A percentile compares a stretch with the other conserved stretches of the same genome.
phyloP scores from a whole-genome alignment of 164 flowering plant genomes.

The Magnolia officinalis region DNA sequence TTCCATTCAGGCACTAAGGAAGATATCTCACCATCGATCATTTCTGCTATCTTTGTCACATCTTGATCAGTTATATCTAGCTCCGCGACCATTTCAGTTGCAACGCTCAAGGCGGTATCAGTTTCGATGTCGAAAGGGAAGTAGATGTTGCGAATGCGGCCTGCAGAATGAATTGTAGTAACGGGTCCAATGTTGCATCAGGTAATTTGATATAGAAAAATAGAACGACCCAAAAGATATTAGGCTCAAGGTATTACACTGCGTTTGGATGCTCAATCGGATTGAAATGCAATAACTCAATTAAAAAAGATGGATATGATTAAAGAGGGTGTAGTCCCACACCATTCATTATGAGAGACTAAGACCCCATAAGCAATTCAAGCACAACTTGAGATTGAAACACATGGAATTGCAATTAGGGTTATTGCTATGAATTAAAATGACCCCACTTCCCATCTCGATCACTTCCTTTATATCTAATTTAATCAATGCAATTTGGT shows the following conservation, averaged over 20 bases:
- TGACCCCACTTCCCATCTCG: neutral
- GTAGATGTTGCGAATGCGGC: slow-evolving; percentile 73
- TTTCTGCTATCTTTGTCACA: slow-evolving; percentile 73
- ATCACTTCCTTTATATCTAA: neutral
- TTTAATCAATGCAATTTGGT: neutral
- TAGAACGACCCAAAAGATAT: neutral
- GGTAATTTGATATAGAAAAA: slow-evolving; percentile 1
- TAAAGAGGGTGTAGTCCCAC: too few species aligned
- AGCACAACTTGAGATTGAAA: neutral
- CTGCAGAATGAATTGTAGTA: slow-evolving; percentile 34
- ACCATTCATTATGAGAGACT: too few species aligned
- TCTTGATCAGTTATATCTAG: slow-evolving; percentile 86
- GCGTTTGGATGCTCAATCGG: neutral
- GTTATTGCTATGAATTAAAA: neutral
- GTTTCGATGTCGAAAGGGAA: slow-evolving; percentile 77
- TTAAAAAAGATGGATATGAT: neutral
- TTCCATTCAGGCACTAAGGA: slow-evolving; percentile 78
- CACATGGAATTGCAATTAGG: neutral
- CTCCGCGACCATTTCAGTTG: slow-evolving; percentile 87
- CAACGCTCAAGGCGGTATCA: slow-evolving; percentile 84
- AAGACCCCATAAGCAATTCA: neutral
- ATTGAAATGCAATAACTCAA: neutral
- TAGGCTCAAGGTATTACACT: too few species aligned
- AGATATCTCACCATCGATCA: slow-evolving; percentile 85
- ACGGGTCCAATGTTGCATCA: neutral